These are phyloP conservation scores for Psilocybe cubensis DNA, from an alignment of 768 basidiomycete genomes.

Conservation along the genomic window DNA sequence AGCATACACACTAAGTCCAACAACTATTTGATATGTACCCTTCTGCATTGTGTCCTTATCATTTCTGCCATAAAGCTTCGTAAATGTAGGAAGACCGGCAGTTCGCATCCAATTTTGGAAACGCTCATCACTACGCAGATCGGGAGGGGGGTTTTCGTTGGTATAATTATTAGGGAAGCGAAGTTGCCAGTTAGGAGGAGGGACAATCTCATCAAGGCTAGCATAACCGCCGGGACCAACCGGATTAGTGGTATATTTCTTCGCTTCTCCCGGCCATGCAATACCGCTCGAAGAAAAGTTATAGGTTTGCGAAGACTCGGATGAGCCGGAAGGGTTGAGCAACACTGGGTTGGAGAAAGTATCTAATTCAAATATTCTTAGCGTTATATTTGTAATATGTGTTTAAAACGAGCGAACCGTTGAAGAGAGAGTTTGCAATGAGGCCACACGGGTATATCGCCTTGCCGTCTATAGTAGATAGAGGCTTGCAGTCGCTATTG, in stretches of 20 bases:
- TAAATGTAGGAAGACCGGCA: constrained; percentile 94
- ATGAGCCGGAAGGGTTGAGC: constrained; percentile 52
- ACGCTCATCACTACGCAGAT: constrained; percentile 80
- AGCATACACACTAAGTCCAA: constrained; percentile 76
- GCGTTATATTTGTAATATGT: neutral
- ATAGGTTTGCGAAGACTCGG: constrained; percentile 56
- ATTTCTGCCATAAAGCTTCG: constrained; percentile 93
- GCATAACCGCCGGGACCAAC: constrained; percentile 50
- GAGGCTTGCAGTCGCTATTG: constrained; percentile 86
- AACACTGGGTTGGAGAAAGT: constrained; percentile 72
- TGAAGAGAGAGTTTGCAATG: constrained; percentile 97
- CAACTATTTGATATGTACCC: constrained; percentile 76
- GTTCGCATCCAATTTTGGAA: constrained; percentile 99
- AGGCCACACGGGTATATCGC: constrained; percentile 94
- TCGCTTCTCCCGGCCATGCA: constrained; percentile 94
- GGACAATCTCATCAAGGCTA: constrained; percentile 68
- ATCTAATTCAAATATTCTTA: constrained; percentile 49
- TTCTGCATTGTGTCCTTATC: constrained; percentile 71
- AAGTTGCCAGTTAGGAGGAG: constrained; percentile 90
- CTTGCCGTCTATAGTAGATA: constrained; percentile 58
- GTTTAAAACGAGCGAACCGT: constrained; percentile 57
- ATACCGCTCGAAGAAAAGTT: constrained; percentile 79
- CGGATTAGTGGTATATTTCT: constrained; percentile 80
- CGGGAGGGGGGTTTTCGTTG: constrained; percentile 62
- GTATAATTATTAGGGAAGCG: constrained; percentile 80